Evolutionary conservation across 352 stramenopile species (phyloP), one percentile per base, ranked within the genome.

Genomic region (Hyphochytrium catenoides): DNA sequence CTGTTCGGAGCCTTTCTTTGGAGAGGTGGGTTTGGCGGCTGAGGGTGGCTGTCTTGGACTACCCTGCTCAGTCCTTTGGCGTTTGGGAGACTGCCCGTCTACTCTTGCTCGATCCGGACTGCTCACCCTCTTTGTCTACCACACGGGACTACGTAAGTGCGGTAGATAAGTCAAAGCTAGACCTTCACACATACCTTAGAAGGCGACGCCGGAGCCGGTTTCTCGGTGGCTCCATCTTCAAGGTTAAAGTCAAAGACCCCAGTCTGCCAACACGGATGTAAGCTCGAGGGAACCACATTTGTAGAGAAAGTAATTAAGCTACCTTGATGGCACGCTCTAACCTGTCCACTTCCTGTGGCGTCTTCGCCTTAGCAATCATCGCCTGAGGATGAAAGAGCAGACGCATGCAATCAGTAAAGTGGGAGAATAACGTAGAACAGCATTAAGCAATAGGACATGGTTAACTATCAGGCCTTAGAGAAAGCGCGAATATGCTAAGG

Each of bases 261-360:
- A 26, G 15, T 1, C 12, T 29, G 1, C 9, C 21, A 25, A 11
- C 5, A 40, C 26, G 26, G 11, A n/a, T n/a, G n/a, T 11, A n/a
- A n/a, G 11, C 11, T 30, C 26, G n/a, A n/a, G 11, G 26, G 11
- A n/a, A n/a, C 11, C 26, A 12, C 11, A 11, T 30, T 11, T 11
- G 44, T 24, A 62, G 19, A 11, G 9, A 6, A 3, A 48, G 36
- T 7, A 30, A 18, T 27, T 8, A 8, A 14, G 36, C 8, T 8
- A 17, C 41, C 24, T 46, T 42, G 16, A 54, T 31, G 41, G 47
- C 37, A 3, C 11, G 17, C 32, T 59, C 44, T 2, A 59, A 31
- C 2, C 24, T 20, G 18, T 59, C 48, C 16, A 59, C 43, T 36
- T 59, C 48, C 19, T 51, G 48, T 11, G 39, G 35, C 16, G 51